Evolutionary conservation across 2,329 filamentous ascomycete genomes (phyloP), one percentile per base, ranked within the genome.

Genomic region (Trichoderma brevicompactum): DNA sequence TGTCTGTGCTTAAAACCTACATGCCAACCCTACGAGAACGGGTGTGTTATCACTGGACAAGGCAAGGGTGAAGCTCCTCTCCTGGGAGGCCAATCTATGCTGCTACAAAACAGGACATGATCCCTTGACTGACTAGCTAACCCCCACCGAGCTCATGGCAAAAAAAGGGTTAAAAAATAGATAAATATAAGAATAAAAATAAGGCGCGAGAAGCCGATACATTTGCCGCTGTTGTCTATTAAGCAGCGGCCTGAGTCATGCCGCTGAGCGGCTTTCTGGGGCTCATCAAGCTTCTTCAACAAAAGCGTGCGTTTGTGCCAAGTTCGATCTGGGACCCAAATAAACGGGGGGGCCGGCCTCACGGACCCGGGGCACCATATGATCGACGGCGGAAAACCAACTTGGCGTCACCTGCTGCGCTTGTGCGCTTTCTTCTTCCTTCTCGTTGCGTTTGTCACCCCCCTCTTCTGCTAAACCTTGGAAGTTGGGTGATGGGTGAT

Each of bases 301-400:
- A 8, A 7, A 56, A 44, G 10, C 19, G 34, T 5, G n/a, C 38
- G 17, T 40, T 40, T 41, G 15, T 60, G 40, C 15, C 15, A 7
- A 38, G 38, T 15, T 44, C 44, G 59, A 53, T 62, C 59, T 62
- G 59, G 59, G 28, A 3, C 48, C 49, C 56, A 40, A 7, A 32
- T 23, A 36, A 53, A 36, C 28, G 41, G 56, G 44, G 23, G 36
- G 10, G n/a, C 56, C 56, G 44, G 44, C 46, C 19, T 50, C 44
- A 38, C 44, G 59, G 59, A 44, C 40, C 59, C 59, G 59, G 28
- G 36, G 40, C 34, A 13, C 34, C 52, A 54, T 53, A 38, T 54
- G 52, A 54, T 40, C 17, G 34, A 40, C 52, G 34, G 23, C 36
- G 36, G 36, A 10, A 38, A 38, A n/a, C 17, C n/a, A 3, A 32